A percentile compares a stretch with the other conserved stretches of the same genome.
These are phyloP conservation scores for Euryodendron excelsum DNA, from an alignment of 148 eudicot species.

Conservation along the genomic window DNA sequence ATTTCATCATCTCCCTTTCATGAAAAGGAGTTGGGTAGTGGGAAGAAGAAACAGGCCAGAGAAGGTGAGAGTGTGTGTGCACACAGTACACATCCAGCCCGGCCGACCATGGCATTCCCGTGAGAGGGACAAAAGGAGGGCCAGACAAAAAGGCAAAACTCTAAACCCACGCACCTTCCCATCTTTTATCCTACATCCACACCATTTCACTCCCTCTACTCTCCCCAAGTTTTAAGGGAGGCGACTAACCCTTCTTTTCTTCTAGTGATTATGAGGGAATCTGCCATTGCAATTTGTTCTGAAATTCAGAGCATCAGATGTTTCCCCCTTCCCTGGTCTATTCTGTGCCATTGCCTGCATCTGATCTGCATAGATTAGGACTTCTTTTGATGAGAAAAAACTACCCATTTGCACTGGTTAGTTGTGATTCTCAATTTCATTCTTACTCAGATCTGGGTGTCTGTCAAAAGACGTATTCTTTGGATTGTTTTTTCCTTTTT, in stretches of 20 bases:
- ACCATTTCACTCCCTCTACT: constrained; percentile 16
- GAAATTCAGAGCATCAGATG: constrained; percentile 18
- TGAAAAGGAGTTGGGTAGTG: constrained; percentile 32
- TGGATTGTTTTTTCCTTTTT: constrained; percentile 34
- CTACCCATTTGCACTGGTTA: constrained; percentile 31
- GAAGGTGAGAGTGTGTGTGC: constrained; percentile 5
- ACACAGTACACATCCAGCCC: constrained; percentile 15
- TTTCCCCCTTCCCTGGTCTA: constrained; percentile 21
- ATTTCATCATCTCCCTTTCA: constrained; percentile 39
- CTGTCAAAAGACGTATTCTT: constrained; percentile 55
- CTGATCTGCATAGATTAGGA: constrained; percentile 48
- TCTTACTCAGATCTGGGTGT: constrained; percentile 44
- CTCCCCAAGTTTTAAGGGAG: not conserved
- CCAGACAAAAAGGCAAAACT: constrained; percentile 14
- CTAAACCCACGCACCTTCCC: constrained; percentile 23
- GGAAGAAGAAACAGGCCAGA: constrained; percentile 27
- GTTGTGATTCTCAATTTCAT: constrained; percentile 31
- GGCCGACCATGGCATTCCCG: constrained; percentile 43
- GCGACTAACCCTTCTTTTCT: constrained; percentile 15
- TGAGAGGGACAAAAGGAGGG: constrained; percentile 39
- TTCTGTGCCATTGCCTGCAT: constrained; percentile 4
- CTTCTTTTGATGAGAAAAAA: constrained; percentile 14
- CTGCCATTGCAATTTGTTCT: too few relatives aligned
- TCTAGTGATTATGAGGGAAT: too few relatives aligned
- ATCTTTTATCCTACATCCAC: constrained; percentile 10